Base-by-base conservation (phyloP, 2,329 filamentous ascomycete genomes). In the Fusarium nelsonii region DNA sequence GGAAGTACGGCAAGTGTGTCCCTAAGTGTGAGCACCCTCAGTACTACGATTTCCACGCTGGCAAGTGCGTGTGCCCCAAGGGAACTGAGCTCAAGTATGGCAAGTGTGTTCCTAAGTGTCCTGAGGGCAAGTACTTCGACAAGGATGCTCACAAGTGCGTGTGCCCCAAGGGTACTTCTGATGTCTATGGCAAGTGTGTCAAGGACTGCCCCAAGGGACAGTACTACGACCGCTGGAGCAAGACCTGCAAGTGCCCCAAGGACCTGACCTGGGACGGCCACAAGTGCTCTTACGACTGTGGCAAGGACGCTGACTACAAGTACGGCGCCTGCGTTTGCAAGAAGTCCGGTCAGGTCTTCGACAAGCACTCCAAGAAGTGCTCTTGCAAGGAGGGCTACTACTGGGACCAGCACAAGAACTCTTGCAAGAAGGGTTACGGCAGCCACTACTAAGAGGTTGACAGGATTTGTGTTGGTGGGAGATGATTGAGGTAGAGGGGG, bases 301-400 rank as follows among this genome's bases (percentile, higher is more conserved):
- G 70, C 11, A 41, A 46, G 18, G 53, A 72, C 14, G 69, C 70
- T 9, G 54, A 70, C 26, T 72, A 60, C 51, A 72, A 63, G 55
- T 51, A 63, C 34, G 65, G 57, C n/a, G 53, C 20, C n/a, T 72
- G 70, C 14, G 65, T 72, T 40, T 72, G 70, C 54, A 71, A 62
- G 52, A 73, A 62, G 56, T 36, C 59, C 26, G 59, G 54, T 57
- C 62, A 67, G 45, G 51, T 65, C 26, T 72, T 55, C 32, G 32
- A 71, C 59, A 57, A 63, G 52, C 34, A 69, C 33, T 28, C 32
- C 41, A 69, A 67, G 62, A 51, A 45, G 39, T 71, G 69, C 41
- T 41, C 30, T 23, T 72, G 70, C 56, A 70, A 72, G 63, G 8
- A 53, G 1, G 65, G 63, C 2, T 58, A 51, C 48, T 59, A 41